Percentiles rank a stretch among this genome's conserved stretches.
Conservation (phyloP, 345 rosid species). For the Corchorus olitorius region DNA sequence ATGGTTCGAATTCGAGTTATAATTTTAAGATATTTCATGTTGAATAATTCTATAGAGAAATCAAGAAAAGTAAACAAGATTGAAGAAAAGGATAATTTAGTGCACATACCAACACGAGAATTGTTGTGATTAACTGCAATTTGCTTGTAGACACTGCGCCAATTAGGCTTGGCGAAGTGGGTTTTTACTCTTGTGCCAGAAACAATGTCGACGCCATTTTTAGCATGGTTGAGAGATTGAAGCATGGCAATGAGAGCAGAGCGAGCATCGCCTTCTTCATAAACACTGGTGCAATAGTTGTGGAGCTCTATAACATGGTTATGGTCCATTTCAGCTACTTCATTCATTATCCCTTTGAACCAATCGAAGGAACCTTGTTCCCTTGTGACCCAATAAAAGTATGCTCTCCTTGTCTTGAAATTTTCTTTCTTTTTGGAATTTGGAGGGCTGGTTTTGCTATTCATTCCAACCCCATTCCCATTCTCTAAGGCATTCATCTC, state of each 20-base stretch:
- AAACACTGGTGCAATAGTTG: constrained; percentile 82
- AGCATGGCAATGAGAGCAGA: constrained; percentile 82
- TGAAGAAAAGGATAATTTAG: not conserved
- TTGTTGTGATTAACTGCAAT: constrained; percentile 63
- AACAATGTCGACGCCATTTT: constrained; percentile 72
- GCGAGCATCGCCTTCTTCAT: constrained; percentile 85
- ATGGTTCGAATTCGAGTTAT: not conserved
- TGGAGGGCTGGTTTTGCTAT: constrained; percentile 32
- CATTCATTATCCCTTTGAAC: constrained; percentile 85
- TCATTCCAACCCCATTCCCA: constrained; percentile 25
- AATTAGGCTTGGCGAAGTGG: constrained; percentile 78
- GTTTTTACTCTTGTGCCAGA: constrained; percentile 82
- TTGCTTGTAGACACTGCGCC: constrained; percentile 71
- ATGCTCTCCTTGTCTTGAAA: constrained; percentile 73
- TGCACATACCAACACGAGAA: constrained; percentile 63
- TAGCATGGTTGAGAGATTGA: constrained; percentile 73
- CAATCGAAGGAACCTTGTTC: constrained; percentile 89
- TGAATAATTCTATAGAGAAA: not conserved
- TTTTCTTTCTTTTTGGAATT: constrained; percentile 45
- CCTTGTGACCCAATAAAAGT: constrained; percentile 83
- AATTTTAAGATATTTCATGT: not conserved
- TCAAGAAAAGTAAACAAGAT: too few species aligned
- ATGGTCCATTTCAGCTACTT: constrained; percentile 66
- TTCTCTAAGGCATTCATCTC: constrained; percentile 44
- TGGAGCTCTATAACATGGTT: constrained; percentile 70